Evolutionary conservation across 345 rosid species (phyloP).

Genomic region (Tarenaya hassleriana): DNA sequence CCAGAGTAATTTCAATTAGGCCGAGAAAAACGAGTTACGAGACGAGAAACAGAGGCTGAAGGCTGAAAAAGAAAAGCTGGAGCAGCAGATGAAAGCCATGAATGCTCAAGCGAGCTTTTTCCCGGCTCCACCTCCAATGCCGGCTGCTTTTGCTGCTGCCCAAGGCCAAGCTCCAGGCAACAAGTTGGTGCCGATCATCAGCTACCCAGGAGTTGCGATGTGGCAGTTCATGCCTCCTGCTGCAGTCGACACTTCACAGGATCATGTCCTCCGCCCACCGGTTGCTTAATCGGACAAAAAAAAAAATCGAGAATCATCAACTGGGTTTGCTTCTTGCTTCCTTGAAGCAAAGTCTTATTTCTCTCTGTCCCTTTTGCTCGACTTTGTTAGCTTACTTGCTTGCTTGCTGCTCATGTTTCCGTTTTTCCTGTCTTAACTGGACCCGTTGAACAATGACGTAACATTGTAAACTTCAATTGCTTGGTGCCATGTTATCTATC

Average conservation of each 20-base stretch:
- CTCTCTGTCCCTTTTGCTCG: constrained; percentile 34
- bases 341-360: constrained; percentile 33
- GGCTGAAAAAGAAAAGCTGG: constrained; percentile 70
- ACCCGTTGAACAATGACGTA: constrained; percentile 34
- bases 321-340: constrained; percentile 36
- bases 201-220: constrained; percentile 97
- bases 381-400: constrained; percentile 31
- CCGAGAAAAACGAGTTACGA: constrained; percentile 83
- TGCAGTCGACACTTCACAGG: constrained; percentile 88
- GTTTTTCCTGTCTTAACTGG: constrained; percentile 34
- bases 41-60: constrained; percentile 84
- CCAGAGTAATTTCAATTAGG: constrained; percentile 31
- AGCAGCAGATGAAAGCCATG: constrained; percentile 52
- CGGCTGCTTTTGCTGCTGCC: constrained; percentile 62
- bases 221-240: constrained; percentile 99
- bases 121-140: constrained; percentile 60
- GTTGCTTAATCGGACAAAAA: constrained; percentile 53
- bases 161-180: constrained; percentile 82
- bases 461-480: constrained; percentile 28
- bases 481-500: constrained; percentile 25
- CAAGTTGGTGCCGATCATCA: constrained; percentile 80
- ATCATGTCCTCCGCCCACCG: constrained; percentile 89
- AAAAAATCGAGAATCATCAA: constrained; percentile 21
- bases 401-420: constrained; percentile 31
- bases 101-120: constrained; percentile 62